These are phyloP conservation scores for Trichocomaceae sp. DNA, from an alignment of 2,329 filamentous ascomycete genomes.

Conservation along the genomic window DNA sequence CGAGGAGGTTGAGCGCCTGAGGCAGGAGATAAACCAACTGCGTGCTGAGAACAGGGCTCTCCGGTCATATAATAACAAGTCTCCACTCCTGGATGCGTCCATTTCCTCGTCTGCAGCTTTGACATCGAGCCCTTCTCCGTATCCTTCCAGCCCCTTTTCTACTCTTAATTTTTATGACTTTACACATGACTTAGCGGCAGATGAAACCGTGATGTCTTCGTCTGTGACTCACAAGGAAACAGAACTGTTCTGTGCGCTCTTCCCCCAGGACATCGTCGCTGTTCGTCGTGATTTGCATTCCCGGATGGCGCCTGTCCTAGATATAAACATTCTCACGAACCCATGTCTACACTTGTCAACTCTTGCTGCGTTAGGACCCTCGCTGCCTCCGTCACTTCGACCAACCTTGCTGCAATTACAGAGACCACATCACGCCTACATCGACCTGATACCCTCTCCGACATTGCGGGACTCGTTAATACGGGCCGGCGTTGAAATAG, in stretches of 20 bases:
- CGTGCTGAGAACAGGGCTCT: slow-evolving; percentile 36
- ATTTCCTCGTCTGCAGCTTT: slow-evolving; percentile 13
- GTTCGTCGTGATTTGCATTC: slow-evolving; percentile 29
- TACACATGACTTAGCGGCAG: background rate
- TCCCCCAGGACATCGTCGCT: slow-evolving; percentile 32
- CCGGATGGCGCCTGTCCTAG: slow-evolving; percentile 32
- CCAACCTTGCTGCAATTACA: slow-evolving; percentile 36
- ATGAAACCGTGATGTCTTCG: background rate
- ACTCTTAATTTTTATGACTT: slow-evolving; percentile 5
- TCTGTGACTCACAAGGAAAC: background rate
- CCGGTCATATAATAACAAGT: slow-evolving; percentile 23
- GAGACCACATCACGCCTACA: slow-evolving; percentile 37
- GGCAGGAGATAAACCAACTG: slow-evolving; percentile 36
- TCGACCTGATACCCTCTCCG: slow-evolving; percentile 39
- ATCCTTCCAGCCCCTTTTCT: slow-evolving; percentile 20
- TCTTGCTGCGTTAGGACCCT: slow-evolving; percentile 24
- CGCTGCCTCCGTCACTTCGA: slow-evolving; percentile 29
- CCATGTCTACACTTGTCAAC: slow-evolving; percentile 30
- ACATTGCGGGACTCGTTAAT: slow-evolving; percentile 35
- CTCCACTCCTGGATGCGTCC: slow-evolving; percentile 22
- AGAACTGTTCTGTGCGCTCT: slow-evolving; percentile 16
- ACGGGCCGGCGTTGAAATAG: slow-evolving; percentile 28
- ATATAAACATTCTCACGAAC: slow-evolving; percentile 23
- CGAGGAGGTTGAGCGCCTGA: slow-evolving; percentile 37
- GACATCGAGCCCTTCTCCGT: slow-evolving; percentile 9